phyloP scores from a whole-genome alignment of 2,329 filamentous ascomycete genomes.

The Niveomyces coronatus region DNA sequence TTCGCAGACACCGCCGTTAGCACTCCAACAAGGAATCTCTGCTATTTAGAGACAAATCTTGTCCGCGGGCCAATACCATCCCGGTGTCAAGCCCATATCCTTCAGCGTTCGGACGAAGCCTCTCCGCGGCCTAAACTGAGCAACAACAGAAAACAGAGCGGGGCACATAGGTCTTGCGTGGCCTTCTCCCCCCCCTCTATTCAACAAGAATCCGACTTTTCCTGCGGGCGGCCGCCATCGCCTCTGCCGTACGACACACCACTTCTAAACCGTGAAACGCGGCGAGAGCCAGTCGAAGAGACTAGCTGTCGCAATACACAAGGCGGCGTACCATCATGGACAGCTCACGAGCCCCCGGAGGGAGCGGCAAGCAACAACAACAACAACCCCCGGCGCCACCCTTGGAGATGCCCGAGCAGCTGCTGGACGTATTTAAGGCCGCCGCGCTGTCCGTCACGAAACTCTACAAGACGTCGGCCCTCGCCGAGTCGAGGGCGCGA shows the following conservation, averaged over 20 bases:
- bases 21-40: too few species aligned
- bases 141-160: too few species aligned
- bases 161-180: too few species aligned
- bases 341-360: not conserved
- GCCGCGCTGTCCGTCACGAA: conserved; percentile 92
- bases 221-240: not conserved
- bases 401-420: conserved; percentile 49
- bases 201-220: not conserved
- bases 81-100: too few species aligned
- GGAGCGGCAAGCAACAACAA: conserved; percentile 17
- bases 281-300: not conserved
- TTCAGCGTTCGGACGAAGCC: too few species aligned
- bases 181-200: not conserved
- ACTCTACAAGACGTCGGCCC: conserved; percentile 83
- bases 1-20: too few species aligned
- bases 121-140: too few species aligned
- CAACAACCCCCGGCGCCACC: too few species aligned
- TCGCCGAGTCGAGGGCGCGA: conserved; percentile 64
- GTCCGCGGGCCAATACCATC: too few species aligned
- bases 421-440: conserved; percentile 83
- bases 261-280: not conserved
- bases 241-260: not conserved
- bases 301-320: too few species aligned
- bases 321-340: conserved; percentile 7
- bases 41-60: too few species aligned